Conservation (phyloP, 805 yeast species). For the Saccharomycopsis guyanensis region DNA sequence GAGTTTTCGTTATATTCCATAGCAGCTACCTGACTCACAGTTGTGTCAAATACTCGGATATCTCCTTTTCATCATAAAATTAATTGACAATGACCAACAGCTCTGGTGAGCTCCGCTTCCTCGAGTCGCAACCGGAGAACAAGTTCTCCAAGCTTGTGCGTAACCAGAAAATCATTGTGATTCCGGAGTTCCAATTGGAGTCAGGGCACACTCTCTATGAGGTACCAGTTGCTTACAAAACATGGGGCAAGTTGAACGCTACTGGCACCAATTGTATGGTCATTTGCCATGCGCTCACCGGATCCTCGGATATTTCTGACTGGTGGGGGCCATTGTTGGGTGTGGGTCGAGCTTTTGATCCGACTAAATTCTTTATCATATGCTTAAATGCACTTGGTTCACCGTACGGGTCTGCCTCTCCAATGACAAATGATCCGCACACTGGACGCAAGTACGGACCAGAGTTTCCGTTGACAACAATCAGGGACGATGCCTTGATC, state of each 20-base stretch:
- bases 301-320: conserved; percentile 89
- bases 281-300: conserved; percentile 94
- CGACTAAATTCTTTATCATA: conserved; percentile 74
- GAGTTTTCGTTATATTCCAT: neutral
- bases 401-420: conserved; percentile 94
- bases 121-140: conserved; percentile 48
- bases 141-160: conserved; percentile 63
- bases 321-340: conserved; percentile 99
- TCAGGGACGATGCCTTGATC: conserved; percentile 83
- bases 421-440: conserved; percentile 70
- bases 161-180: conserved; percentile 69
- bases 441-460: conserved; percentile 84
- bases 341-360: conserved; percentile 80
- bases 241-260: conserved; percentile 84
- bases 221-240: conserved; percentile 90
- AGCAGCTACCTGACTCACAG: no score
- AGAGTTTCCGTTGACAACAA: conserved; percentile 86
- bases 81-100: neutral
- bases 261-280: conserved; percentile 69
- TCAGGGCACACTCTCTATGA: conserved; percentile 66
- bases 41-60: no score
- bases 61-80: no score
- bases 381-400: conserved; percentile 93
- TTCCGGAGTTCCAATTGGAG: conserved; percentile 71
- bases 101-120: conserved; percentile 21